Percentiles rank a stretch among this genome's conserved stretches.
phyloP scores from a whole-genome alignment of 305 asterid species.

The Caryopteris hybrid region DNA sequence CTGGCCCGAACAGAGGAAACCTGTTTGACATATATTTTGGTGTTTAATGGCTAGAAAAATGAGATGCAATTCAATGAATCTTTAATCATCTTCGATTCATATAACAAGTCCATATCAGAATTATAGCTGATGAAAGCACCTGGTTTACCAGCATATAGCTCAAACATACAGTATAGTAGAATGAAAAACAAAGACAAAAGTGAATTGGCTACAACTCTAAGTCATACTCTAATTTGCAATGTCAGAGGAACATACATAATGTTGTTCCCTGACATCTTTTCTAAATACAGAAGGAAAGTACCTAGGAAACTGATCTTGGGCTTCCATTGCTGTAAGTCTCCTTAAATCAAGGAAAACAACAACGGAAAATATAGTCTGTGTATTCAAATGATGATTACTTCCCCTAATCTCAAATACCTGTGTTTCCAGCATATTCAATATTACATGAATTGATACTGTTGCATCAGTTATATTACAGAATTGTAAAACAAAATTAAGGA shows the following conservation, averaged over 20 bases:
- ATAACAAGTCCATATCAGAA: slow-evolving; percentile 17
- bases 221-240: not conserved
- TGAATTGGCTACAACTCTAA: slow-evolving; percentile 1
- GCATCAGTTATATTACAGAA: not conserved
- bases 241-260: not conserved
- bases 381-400: not conserved
- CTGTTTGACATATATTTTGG: slow-evolving; percentile 37
- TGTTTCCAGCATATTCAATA: not conserved
- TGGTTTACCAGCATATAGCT: slow-evolving; percentile 10
- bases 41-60: slow-evolving; percentile 20
- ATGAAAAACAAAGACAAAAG: not conserved
- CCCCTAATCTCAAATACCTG: slow-evolving; percentile 5
- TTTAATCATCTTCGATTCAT: not conserved
- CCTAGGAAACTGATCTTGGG: not conserved
- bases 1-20: slow-evolving; percentile 95
- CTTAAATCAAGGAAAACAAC: not conserved
- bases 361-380: not conserved
- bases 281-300: not conserved
- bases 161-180: not conserved
- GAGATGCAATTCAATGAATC: slow-evolving; percentile 5
- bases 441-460: slow-evolving; percentile 7
- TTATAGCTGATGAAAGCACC: slow-evolving; percentile 1
- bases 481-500: not conserved
- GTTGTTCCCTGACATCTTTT: not conserved
- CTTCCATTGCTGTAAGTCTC: slow-evolving; percentile 9